phyloP scores from a whole-genome alignment of 164 flowering plant genomes.

The Cinnamomum micranthum region DNA sequence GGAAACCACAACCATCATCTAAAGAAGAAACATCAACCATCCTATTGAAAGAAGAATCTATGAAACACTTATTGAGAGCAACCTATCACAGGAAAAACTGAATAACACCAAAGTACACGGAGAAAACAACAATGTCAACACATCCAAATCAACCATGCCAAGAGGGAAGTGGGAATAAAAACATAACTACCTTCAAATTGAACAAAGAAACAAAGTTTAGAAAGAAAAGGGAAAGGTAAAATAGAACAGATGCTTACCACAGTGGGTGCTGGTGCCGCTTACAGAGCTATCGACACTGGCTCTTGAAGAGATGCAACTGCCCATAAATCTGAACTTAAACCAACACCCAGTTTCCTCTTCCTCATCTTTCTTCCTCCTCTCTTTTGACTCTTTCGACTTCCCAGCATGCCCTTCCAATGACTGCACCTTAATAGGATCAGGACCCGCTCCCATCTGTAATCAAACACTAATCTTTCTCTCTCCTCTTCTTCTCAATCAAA shows the following conservation, averaged over 20 bases:
- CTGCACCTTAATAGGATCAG: slow-evolving; percentile 20
- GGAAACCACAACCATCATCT: background rate
- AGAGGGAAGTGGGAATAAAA: background rate
- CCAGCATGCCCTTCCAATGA: slow-evolving; percentile 18
- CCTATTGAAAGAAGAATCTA: background rate
- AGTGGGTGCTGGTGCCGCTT: slow-evolving; percentile 43
- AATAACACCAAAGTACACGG: background rate
- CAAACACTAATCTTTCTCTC: background rate
- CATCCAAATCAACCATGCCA: background rate
- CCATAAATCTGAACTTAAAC: slow-evolving; percentile 47
- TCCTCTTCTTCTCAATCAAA: slow-evolving; percentile 4
- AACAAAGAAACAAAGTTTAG: background rate
- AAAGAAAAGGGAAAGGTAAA: background rate
- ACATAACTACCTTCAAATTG: background rate
- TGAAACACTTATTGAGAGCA: background rate
- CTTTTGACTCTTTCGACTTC: slow-evolving; percentile 16
- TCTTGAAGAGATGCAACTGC: slow-evolving; percentile 71
- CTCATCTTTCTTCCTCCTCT: slow-evolving; percentile 20
- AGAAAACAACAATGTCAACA: background rate
- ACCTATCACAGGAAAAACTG: background rate
- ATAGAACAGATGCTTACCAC: slow-evolving; percentile 36
- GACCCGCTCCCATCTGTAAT: slow-evolving; percentile 25
- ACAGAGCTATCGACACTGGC: slow-evolving; percentile 73
- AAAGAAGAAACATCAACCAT: background rate
- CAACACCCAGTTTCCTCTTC: slow-evolving; percentile 57